Evolutionary conservation across 148 eudicot genomes (phyloP), one percentile per base, ranked within the genome.

Genomic region (Chenopodium album): DNA sequence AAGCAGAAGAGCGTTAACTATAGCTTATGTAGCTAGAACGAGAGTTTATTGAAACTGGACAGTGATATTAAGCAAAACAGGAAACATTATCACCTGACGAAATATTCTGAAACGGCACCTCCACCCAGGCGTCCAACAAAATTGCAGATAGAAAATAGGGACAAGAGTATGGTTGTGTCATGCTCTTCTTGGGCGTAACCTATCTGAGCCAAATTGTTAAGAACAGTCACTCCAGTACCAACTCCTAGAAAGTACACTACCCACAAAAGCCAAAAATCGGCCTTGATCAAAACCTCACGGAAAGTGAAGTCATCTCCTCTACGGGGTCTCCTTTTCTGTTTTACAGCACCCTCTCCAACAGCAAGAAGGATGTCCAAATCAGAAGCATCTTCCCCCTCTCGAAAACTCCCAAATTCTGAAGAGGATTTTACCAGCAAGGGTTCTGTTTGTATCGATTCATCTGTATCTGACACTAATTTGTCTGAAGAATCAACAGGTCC

Each of bases 241-340:
- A 90, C 92, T 76, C 98, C 98, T 50, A 92, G 77, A 85, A 95
- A 95, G 85, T 93, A 92, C 8, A 92, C 94, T 20, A 89, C 13
- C 92, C 94, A 92, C 68, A 93, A 83, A 76, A 93, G 98, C 98
- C 98, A 95, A 82, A 93, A 95, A 90, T 95, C 98, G 66, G 98
- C 98, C 81, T 93, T 95, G 23, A 91, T 63, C 73, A 95, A 14
- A 79, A 94, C 96, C 88, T 95, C 92, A 44, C 79, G 84, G 78
- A 93, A 90, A 47, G 74, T 92, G 80, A 95, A 95, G 87, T 95
- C 97, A 28, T 95, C 96, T 26, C 98, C 98, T 82, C 98, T 89
- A 50, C 90, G 91, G 4, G 97, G 98, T 74, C 84, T 89, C 84
- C 90, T 93, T 70, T 90, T 95, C 89, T 90, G 89, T 86, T 89